Evolutionary conservation across 2,329 filamentous ascomycete genomes (phyloP).

Genomic region (Macrophomina tecta): DNA sequence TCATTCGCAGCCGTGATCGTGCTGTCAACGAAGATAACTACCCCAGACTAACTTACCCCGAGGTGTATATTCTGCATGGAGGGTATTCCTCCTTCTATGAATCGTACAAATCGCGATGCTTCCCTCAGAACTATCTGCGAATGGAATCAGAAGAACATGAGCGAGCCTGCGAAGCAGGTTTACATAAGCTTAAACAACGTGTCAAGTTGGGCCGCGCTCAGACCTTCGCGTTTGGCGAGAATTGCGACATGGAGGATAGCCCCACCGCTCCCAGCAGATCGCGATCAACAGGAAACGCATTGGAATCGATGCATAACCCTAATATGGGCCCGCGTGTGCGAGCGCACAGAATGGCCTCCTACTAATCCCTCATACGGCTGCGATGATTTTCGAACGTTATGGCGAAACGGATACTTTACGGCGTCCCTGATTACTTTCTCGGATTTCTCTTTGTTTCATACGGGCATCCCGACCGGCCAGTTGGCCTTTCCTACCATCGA

Average conservation of each 20-base stretch:
- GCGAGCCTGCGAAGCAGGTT: slow-evolving; percentile 89
- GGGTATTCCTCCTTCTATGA: slow-evolving; percentile 94
- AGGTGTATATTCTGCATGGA: slow-evolving; percentile 95
- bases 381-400: slow-evolving; percentile 31
- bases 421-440: slow-evolving; percentile 44
- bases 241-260: slow-evolving; percentile 66
- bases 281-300: slow-evolving; percentile 41
- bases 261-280: slow-evolving; percentile 55
- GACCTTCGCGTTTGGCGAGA: slow-evolving; percentile 91
- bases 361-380: slow-evolving; percentile 35
- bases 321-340: slow-evolving; percentile 21
- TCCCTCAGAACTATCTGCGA: slow-evolving; percentile 93
- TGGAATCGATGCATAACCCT: slow-evolving; percentile 32
- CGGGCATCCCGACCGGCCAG: slow-evolving; percentile 19
- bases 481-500: slow-evolving; percentile 27
- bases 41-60: slow-evolving; percentile 88
- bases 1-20: slow-evolving; percentile 88
- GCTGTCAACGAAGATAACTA: slow-evolving; percentile 84
- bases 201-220: slow-evolving; percentile 85
- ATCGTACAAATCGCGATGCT: slow-evolving; percentile 79
- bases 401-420: slow-evolving; percentile 41
- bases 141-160: slow-evolving; percentile 95
- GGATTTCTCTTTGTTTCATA: slow-evolving; percentile 30
- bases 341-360: slow-evolving; percentile 46
- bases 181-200: slow-evolving; percentile 90